Evolutionary conservation across 2,329 filamentous ascomycete species (phyloP).

Genomic region (Hirsutella thompsonii): DNA sequence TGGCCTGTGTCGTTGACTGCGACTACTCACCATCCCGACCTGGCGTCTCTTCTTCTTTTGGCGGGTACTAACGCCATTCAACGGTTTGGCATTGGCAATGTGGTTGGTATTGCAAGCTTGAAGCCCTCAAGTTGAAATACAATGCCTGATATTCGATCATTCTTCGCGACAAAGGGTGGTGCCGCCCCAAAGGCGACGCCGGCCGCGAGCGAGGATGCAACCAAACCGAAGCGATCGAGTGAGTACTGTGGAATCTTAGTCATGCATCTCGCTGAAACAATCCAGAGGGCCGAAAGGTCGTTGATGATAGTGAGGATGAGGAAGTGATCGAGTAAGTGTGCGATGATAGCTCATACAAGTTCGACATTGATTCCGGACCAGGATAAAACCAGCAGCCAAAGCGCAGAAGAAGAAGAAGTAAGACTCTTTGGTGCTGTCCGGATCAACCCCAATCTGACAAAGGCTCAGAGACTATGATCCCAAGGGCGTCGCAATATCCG

Average conservation of each 20-base stretch:
- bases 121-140: slow-evolving; percentile 1
- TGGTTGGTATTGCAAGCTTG: slow-evolving; percentile 1
- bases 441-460: slow-evolving; percentile 11
- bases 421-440: slow-evolving; percentile 6
- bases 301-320: slow-evolving; percentile 74
- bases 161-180: slow-evolving; percentile 69
- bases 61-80: neutral
- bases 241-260: slow-evolving; percentile 9
- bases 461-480: slow-evolving; percentile 23
- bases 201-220: slow-evolving; percentile 31
- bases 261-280: slow-evolving; percentile 8
- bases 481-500: slow-evolving; percentile 37
- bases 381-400: slow-evolving; percentile 42
- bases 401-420: slow-evolving; percentile 40
- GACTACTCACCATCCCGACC: slow-evolving; percentile 8
- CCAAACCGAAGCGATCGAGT: slow-evolving; percentile 34
- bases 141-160: slow-evolving; percentile 88
- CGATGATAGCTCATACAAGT: neutral
- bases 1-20: slow-evolving; percentile 6
- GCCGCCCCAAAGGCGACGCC: slow-evolving; percentile 33
- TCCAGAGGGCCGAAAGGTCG: slow-evolving; percentile 49
- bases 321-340: slow-evolving; percentile 29
- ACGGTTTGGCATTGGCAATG: slow-evolving; percentile 3
- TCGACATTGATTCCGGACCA: slow-evolving; percentile 6
- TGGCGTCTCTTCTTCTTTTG: slow-evolving; percentile 6